Evolutionary conservation across 2,329 filamentous ascomycete species (phyloP).

Genomic region (Verticillium longisporum): DNA sequence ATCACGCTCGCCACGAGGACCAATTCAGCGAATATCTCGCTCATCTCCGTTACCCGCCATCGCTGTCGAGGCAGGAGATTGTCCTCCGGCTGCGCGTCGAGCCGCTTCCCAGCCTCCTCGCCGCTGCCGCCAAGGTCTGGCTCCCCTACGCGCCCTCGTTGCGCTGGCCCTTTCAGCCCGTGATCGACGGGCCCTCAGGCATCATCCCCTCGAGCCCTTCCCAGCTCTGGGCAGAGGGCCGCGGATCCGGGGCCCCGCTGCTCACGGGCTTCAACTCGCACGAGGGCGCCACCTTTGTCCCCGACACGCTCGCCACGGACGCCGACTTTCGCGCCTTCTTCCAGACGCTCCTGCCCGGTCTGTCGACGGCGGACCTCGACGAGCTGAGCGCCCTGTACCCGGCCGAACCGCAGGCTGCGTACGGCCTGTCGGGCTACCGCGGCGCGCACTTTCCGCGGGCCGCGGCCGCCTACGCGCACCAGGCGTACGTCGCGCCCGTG

Average conservation of each 20-base stretch:
- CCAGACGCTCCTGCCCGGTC: constrained; percentile 49
- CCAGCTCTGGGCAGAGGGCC: constrained; percentile 42
- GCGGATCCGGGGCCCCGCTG: constrained; percentile 46
- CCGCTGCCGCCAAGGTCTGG: constrained; percentile 37
- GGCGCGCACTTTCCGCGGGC: constrained; percentile 51
- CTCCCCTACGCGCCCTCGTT: constrained; percentile 32
- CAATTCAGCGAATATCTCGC: constrained; percentile 50
- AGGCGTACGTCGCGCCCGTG: constrained; percentile 58
- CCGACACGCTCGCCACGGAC: constrained; percentile 32
- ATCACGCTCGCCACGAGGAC: constrained; percentile 48
- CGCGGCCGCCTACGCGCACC: constrained; percentile 56
- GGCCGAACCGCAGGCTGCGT: constrained; percentile 26
- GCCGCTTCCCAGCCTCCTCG: constrained; percentile 26
- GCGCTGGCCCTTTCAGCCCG: constrained; percentile 62
- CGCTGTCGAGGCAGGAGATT: constrained; percentile 34
- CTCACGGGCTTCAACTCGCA: constrained; percentile 66
- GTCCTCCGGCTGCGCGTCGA: constrained; percentile 42
- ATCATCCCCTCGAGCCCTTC: constrained; percentile 53
- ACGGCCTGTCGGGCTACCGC: constrained; percentile 21
- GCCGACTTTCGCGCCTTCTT: constrained; percentile 54
- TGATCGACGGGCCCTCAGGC: constrained; percentile 49
- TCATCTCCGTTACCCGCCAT: constrained; percentile 40
- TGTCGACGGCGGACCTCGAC: constrained; percentile 44
- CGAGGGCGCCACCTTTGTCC: constrained; percentile 61
- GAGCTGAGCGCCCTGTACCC: constrained; percentile 56